Evolutionary conservation across 1,284 basidiomycete genomes (phyloP).

Genomic region (Ustilago lituana): DNA sequence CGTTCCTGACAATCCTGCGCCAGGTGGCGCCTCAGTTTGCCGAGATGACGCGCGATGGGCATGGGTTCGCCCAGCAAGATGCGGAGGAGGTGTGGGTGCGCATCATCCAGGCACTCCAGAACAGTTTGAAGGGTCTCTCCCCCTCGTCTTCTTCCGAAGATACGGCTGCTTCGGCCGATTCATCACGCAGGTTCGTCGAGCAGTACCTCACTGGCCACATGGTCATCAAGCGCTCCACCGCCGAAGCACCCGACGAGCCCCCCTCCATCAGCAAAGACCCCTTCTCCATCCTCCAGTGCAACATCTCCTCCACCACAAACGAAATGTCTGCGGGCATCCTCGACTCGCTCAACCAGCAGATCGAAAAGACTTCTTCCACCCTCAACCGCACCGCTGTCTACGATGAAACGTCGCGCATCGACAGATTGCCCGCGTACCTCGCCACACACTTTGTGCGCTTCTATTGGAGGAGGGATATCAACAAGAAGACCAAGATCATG

Average conservation of each 20-base stretch:
- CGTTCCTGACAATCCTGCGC: slow-evolving; percentile 77
- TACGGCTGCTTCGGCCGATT: slow-evolving; percentile 11
- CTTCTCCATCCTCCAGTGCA: slow-evolving; percentile 90
- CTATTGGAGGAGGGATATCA: slow-evolving; percentile 90
- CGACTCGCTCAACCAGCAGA: slow-evolving; percentile 82
- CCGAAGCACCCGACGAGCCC: slow-evolving; percentile 82
- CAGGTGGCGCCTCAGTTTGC: slow-evolving; percentile 90
- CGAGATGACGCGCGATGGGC: slow-evolving; percentile 72
- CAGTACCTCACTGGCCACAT: slow-evolving; percentile 86
- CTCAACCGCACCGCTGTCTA: slow-evolving; percentile 85
- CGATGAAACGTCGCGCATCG: slow-evolving; percentile 82
- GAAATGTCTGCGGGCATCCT: slow-evolving; percentile 87
- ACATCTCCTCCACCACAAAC: slow-evolving; percentile 86
- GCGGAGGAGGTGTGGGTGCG: slow-evolving; percentile 94
- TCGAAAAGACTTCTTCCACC: slow-evolving; percentile 84
- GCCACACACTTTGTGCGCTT: slow-evolving; percentile 94
- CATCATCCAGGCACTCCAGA: slow-evolving; percentile 81
- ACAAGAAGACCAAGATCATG: slow-evolving; percentile 74
- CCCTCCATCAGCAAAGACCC: slow-evolving; percentile 76
- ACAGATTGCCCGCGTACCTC: slow-evolving; percentile 82
- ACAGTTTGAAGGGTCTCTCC: slow-evolving; percentile 69
- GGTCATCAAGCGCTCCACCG: slow-evolving; percentile 73
- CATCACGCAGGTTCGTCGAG: slow-evolving; percentile 74
- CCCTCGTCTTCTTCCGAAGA: slow-evolving; percentile 2
- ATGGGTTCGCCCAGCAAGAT: slow-evolving; percentile 86